These are phyloP conservation scores for Lanmaoa pseudosensibilis DNA, from an alignment of 768 basidiomycete species.

Conservation along the genomic window DNA sequence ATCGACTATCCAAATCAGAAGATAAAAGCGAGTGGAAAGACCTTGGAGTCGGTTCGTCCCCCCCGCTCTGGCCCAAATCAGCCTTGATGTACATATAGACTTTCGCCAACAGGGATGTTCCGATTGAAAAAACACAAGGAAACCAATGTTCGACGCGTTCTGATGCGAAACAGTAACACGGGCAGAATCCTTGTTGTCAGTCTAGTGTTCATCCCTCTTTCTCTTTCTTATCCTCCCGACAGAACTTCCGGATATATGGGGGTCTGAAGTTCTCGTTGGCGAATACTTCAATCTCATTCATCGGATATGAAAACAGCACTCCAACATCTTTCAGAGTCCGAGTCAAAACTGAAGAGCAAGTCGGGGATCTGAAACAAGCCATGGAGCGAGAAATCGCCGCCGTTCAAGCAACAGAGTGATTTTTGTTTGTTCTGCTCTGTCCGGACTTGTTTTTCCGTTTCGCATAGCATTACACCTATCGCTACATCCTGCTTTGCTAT, in stretches of 20 bases:
- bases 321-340: conserved; percentile 64
- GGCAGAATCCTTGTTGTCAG: conserved; percentile 75
- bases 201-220: conserved; percentile 8
- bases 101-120: conserved; percentile 50
- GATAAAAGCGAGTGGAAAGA: conserved; percentile 57
- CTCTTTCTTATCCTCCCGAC: conserved; percentile 12
- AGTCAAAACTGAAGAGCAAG: conserved; percentile 58
- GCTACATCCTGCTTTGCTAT: conserved; percentile 26
- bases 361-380: conserved; percentile 53
- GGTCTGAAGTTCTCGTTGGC: conserved; percentile 53
- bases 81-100: background rate
- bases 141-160: conserved; percentile 53
- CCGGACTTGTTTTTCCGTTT: background rate
- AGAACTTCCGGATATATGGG: conserved; percentile 75
- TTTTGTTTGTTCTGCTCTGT: background rate
- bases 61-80: background rate
- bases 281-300: conserved; percentile 59
- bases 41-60: conserved; percentile 60
- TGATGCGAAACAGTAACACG: conserved; percentile 71
- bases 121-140: conserved; percentile 75
- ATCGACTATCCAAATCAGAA: conserved; percentile 53
- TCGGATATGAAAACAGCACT: conserved; percentile 63
- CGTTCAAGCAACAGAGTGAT: conserved; percentile 33
- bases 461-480: conserved; percentile 25
- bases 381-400: conserved; percentile 63